These are phyloP conservation scores for Ascochyta fabae DNA, from an alignment of 2,329 filamentous ascomycete species.

Conservation along the genomic window DNA sequence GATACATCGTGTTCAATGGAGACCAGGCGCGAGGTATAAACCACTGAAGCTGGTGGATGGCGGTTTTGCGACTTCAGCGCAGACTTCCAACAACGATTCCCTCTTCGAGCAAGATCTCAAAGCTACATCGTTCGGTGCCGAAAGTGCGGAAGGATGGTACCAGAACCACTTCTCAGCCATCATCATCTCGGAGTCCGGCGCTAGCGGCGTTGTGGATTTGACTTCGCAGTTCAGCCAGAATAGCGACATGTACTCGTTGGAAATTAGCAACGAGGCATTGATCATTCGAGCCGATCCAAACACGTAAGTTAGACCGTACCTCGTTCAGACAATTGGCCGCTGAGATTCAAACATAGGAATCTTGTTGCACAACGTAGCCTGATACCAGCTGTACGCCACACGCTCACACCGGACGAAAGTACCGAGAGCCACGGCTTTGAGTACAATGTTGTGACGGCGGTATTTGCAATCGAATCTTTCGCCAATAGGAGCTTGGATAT, in stretches of 20 bases:
- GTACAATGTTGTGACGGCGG: neutral
- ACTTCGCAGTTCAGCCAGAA: constrained; percentile 6
- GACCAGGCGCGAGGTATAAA: neutral
- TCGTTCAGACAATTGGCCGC: neutral
- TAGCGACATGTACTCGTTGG: neutral
- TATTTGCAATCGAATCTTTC: constrained; percentile 6
- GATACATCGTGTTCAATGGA: constrained; percentile 14
- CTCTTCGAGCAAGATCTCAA: constrained; percentile 20
- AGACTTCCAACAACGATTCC: constrained; percentile 11
- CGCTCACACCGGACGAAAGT: neutral
- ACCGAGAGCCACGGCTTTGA: neutral
- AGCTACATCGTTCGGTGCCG: neutral
- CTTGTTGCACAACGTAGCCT: constrained; percentile 20
- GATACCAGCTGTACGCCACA: constrained; percentile 18
- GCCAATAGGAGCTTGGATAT: neutral
- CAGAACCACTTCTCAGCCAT: constrained; percentile 3
- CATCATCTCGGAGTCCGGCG: constrained; percentile 21
- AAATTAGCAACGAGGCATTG: neutral
- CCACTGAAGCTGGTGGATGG: constrained; percentile 16
- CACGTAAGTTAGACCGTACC: constrained; percentile 18
- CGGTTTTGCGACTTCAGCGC: constrained; percentile 24
- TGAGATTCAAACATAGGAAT: constrained; percentile 11
- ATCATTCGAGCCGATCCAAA: constrained; percentile 29
- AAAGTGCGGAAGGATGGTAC: constrained; percentile 17
- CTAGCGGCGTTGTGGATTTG: constrained; percentile 22